phyloP scores from a whole-genome alignment of 352 stramenopile genomes.

The Globisporangium alternatum region DNA sequence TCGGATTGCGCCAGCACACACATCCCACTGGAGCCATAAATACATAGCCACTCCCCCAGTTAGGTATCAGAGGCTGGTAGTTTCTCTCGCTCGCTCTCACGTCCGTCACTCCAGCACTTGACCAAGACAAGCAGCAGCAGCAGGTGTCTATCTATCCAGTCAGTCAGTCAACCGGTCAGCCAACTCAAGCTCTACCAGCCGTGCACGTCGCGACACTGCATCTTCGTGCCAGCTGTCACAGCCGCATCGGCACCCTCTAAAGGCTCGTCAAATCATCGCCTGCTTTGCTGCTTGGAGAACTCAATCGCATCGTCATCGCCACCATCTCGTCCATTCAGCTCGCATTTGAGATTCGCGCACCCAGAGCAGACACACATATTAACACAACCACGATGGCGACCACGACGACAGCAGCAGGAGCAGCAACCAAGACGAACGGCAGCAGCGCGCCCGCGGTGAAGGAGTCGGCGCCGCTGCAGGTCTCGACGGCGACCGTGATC shows the following conservation, averaged over 20 bases:
- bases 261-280: background rate
- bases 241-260: conserved; percentile 2
- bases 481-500: conserved; percentile 11
- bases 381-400: conserved; percentile 27
- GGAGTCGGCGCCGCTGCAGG: conserved; percentile 33
- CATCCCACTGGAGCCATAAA: background rate
- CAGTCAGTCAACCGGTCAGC: background rate
- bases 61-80: conserved; percentile 2
- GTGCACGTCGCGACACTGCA: conserved; percentile 1
- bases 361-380: background rate
- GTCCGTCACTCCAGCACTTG: conserved; percentile 1
- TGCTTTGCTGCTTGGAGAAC: background rate
- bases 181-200: background rate
- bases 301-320: background rate
- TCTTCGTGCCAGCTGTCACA: conserved; percentile 6
- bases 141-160: background rate
- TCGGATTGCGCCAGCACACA: conserved; percentile 8
- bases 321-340: background rate
- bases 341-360: conserved; percentile 1
- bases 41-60: background rate
- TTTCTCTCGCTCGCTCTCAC: background rate
- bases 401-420: conserved; percentile 13
- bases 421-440: conserved; percentile 1
- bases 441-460: conserved; percentile 13
- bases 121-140: conserved; percentile 1